Conservation (phyloP, 345 rosid species). For the Atalantia buxifolia region DNA sequence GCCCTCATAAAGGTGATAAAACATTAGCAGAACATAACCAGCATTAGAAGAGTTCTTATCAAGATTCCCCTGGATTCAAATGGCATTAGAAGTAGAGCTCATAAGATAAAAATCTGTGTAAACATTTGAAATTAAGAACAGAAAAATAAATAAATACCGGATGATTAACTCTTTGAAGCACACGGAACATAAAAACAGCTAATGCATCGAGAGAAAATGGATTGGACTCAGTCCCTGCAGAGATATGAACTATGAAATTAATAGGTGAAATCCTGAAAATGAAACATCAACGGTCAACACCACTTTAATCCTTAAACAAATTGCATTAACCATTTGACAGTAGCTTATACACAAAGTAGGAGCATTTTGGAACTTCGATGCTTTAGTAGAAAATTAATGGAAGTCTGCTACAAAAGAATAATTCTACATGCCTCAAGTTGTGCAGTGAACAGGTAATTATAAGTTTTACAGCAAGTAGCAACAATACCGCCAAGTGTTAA, state of each 20-base stretch:
- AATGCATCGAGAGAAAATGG: slow-evolving; percentile 93
- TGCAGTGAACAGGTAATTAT: neutral
- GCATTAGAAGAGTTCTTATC: slow-evolving; percentile 82
- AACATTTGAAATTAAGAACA: slow-evolving; percentile 1
- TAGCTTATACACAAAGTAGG: neutral
- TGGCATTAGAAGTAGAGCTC: slow-evolving; percentile 17
- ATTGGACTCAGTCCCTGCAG: slow-evolving; percentile 75
- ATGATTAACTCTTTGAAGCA: slow-evolving; percentile 84
- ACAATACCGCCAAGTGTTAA: neutral
- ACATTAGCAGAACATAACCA: slow-evolving; percentile 93
- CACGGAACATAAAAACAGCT: slow-evolving; percentile 86
- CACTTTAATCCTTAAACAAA: neutral
- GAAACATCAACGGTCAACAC: neutral
- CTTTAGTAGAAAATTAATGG: neutral
- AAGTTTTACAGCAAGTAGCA: neutral
- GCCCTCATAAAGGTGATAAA: slow-evolving; percentile 93
- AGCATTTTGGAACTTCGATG: neutral
- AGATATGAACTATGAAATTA: neutral
- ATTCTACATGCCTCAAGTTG: neutral
- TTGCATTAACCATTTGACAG: neutral
- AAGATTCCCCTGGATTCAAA: slow-evolving; percentile 75
- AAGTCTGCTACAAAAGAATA: neutral
- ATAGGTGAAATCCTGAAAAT: neutral
- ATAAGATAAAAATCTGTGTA: slow-evolving; percentile 9
- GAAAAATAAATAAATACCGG: slow-evolving; percentile 49